phyloP scores from a whole-genome alignment of 352 stramenopile species.

The Phytopythium sindhum region DNA sequence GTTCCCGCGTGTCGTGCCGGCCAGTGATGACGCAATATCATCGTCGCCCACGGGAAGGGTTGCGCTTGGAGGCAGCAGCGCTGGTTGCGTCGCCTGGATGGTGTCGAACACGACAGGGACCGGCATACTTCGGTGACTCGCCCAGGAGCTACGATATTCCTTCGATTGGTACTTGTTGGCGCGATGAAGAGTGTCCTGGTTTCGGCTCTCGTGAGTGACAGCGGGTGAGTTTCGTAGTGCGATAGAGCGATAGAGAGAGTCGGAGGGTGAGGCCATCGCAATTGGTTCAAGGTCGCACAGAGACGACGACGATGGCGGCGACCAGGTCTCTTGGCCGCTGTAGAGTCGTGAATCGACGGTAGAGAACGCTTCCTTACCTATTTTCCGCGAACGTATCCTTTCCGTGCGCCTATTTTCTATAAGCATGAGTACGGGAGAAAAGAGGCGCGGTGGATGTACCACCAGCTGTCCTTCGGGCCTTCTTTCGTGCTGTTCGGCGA shows the following conservation, averaged over 20 bases:
- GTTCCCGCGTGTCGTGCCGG: background rate
- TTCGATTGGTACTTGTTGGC: background rate
- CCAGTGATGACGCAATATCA: background rate
- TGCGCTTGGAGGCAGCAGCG: conserved; percentile 2
- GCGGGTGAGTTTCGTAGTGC: background rate
- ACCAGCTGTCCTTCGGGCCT: background rate
- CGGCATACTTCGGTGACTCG: background rate
- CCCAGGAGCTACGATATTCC: background rate
- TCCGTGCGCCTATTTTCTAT: background rate
- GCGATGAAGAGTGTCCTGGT: background rate
- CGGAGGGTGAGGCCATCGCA: background rate
- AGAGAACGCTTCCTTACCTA: background rate
- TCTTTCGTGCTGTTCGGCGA: background rate
- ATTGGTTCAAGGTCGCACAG: conserved; percentile 3
- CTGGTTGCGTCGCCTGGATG: conserved; percentile 12
- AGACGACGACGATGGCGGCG: background rate
- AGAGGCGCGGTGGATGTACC: background rate
- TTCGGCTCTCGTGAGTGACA: background rate
- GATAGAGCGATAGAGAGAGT: background rate
- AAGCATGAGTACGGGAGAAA: background rate
- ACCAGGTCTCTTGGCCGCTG: background rate
- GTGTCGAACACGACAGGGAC: conserved; percentile 22
- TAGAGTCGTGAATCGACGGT: background rate
- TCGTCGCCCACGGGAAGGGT: background rate
- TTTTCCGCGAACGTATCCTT: background rate